phyloP scores from a whole-genome alignment of 129 eudicot genomes.

The Flaveria brownii region DNA sequence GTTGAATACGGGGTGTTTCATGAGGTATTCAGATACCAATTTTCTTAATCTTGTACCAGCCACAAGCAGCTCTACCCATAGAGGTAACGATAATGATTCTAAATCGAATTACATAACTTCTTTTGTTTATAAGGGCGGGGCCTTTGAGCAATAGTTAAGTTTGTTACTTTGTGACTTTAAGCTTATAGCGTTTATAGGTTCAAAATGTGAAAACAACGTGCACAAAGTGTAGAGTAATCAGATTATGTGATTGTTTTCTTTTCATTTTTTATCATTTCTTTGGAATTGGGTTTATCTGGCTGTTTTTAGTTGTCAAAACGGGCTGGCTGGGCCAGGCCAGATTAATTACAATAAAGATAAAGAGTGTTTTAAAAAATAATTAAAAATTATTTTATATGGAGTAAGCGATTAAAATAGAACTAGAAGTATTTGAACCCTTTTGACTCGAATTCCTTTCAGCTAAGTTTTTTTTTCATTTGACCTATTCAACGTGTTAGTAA shows the following conservation, averaged over 20 bases:
- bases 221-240: too few species aligned
- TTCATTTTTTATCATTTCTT: background rate
- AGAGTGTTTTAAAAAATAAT: background rate
- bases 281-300: background rate
- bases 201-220: too few species aligned
- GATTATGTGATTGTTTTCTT: too few species aligned
- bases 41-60: slow-evolving; percentile 59
- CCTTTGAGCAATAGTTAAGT: too few species aligned
- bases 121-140: background rate
- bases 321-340: background rate
- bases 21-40: slow-evolving; percentile 77
- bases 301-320: background rate
- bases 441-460: background rate
- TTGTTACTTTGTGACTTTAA: too few species aligned
- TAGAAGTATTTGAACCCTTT: background rate
- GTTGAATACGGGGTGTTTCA: slow-evolving; percentile 67
- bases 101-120: background rate
- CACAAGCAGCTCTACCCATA: slow-evolving; percentile 44
- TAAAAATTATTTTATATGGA: background rate
- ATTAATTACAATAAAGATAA: background rate
- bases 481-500: background rate
- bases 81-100: slow-evolving; percentile 7
- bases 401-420: background rate
- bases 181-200: too few species aligned
- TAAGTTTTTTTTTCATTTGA: background rate